Base-by-base conservation (phyloP, 176 grass and related monocot genomes). In the Guadua angustifolia region DNA sequence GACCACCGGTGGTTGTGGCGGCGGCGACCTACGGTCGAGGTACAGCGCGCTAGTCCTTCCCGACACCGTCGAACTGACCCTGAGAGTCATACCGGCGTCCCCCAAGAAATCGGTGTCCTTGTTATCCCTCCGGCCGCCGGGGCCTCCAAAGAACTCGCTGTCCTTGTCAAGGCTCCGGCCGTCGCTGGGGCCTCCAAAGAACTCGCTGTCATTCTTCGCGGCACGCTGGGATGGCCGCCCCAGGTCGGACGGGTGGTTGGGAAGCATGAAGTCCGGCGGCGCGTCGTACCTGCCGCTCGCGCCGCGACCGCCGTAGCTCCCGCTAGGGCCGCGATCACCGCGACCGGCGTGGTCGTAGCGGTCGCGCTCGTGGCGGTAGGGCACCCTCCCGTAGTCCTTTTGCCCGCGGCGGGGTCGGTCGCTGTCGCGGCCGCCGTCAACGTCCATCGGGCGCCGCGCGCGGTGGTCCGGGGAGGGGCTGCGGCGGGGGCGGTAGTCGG, bases 211-310 rank as follows among this genome's bases (percentile, higher is more conserved):
- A 50, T 79, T 90, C 72, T 39, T 83, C 36, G 51, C 78, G 11
- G 58, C 13, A 13, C 44, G 56, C 43, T 60, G 53, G 55, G 63
- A 56, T 47, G 86, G 44, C 33, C 67, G 85, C 44, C 64, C 63
- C 8, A 82, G 67, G 49, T 88, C 66, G 1, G 82, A 88, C 3
- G 83, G 90, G 39, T 89, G 66, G 39, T 80, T 74, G 0, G 44
- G 79, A 10, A 92, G 86, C 79, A 89, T 89, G 79, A 86, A 86
- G 60, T 73, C 51, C 7, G 90, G 86, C 7, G 58, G 73, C 0
- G 40, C 16, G 12, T 82, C 61, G 12, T 88, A 79, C 39, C 71
- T 39, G 33, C 53, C 43, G 32, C 42, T 38, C 5, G 35, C 18
- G 19, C 21, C 42, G 10, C 38, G 76, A 26, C 25, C 49, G 1